Base-by-base conservation (phyloP, 345 rosid species). In the Melaleuca alternifolia region DNA sequence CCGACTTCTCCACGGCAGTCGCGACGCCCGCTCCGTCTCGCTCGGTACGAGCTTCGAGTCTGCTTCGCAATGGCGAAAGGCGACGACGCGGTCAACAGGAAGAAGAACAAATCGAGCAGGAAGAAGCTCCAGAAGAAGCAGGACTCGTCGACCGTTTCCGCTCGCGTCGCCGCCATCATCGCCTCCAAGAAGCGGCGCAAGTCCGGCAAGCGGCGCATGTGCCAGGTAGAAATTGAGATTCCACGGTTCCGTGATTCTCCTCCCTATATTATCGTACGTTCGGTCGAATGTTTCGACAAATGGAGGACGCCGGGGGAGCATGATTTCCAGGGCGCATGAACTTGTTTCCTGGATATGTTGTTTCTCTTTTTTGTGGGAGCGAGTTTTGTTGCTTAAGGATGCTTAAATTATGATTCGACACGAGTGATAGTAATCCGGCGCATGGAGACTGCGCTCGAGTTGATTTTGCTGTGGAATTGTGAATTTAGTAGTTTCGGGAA, bases 151-250 rank as follows among this genome's bases (percentile, higher is more conserved):
- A 89, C 86, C 5, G 97, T 97, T 6, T 92, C 96, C 48, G 87
- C 97, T 86, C 98, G 95, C 65, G 89, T 95, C 87, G 97, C 99
- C 86, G 85, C 98, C 89, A 89, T 97, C 54, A 95, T 97, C 85
- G 97, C 98, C 84, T 86, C 99, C 89, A 95, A 97, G 91, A 96
- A 97, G 77, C 96, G 98, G 83, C 99, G 99, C 86, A 89, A 88
- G 85, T 54, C 97, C 52, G 98, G 98, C 16, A 93, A 90, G 87
- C 98, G 99, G 88, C 92, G 97, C 84, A 86, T 88, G 85, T 95
- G 98, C 86, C 95, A 94, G 98, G 99, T 95, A 86, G 51, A 53
- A 48, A 24, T 71, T 46, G 79, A 37, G 33, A 33, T 71, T 33
- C n/a, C 48, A 10, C 79, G 79, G 18, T 71, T 3, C 76, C 12